phyloP scores from a whole-genome alignment of 2,329 filamentous ascomycete species.

The Colletotrichum eleusines region DNA sequence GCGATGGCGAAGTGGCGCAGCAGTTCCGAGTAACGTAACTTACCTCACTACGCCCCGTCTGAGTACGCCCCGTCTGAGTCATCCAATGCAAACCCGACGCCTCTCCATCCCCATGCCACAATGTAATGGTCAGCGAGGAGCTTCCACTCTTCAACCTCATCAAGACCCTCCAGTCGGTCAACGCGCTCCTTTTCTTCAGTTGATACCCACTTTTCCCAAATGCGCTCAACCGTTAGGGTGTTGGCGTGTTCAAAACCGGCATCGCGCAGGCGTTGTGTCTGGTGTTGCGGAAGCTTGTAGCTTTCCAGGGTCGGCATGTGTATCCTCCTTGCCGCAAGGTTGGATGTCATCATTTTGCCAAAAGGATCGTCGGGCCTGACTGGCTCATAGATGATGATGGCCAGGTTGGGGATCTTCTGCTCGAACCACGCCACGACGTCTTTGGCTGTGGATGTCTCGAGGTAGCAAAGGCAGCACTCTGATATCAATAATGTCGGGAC shows the following conservation, averaged over 20 bases:
- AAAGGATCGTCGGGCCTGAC: slow-evolving; percentile 87
- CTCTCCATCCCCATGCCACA: slow-evolving; percentile 87
- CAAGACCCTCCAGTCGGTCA: slow-evolving; percentile 84
- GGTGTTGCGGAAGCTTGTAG: slow-evolving; percentile 76
- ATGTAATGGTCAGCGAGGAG: slow-evolving; percentile 90
- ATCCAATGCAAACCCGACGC: slow-evolving; percentile 53
- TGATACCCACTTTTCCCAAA: slow-evolving; percentile 83
- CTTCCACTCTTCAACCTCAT: slow-evolving; percentile 96
- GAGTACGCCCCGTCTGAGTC: slow-evolving; percentile 12
- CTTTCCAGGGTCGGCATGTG: slow-evolving; percentile 83
- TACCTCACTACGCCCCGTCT: neutral
- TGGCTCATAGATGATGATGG: slow-evolving; percentile 88
- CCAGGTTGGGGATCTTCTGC: slow-evolving; percentile 59
- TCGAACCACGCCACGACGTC: slow-evolving; percentile 75
- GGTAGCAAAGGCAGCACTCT: slow-evolving; percentile 95
- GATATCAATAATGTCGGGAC: slow-evolving; percentile 89
- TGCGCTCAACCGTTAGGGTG: slow-evolving; percentile 62
- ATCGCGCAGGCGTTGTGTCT: slow-evolving; percentile 73
- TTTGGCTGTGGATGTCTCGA: slow-evolving; percentile 74
- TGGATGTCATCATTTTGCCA: slow-evolving; percentile 91
- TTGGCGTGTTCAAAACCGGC: slow-evolving; percentile 71
- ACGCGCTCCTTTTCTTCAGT: slow-evolving; percentile 82
- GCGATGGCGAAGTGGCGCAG: neutral
- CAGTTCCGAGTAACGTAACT: slow-evolving; percentile 4
- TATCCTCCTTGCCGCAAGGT: slow-evolving; percentile 85